Conservation (phyloP, 2,329 filamentous ascomycete species). For the Septoria petroselini region DNA sequence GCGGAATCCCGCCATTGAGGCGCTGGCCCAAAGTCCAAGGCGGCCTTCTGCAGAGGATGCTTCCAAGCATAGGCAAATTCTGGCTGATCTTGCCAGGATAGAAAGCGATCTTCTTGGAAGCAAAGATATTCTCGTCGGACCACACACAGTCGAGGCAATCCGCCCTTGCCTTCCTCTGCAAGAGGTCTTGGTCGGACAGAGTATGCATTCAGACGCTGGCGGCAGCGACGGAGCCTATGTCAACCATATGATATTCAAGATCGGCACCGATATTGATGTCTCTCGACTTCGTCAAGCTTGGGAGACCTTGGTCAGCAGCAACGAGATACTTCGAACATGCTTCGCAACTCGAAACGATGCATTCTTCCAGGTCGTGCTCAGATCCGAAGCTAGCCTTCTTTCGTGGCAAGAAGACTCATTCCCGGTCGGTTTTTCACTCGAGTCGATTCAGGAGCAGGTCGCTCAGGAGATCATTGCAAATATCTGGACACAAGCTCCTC, state of each 20-base stretch:
- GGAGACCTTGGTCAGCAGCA: slow-evolving; percentile 9
- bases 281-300: slow-evolving; percentile 10
- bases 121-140: background rate
- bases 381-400: background rate
- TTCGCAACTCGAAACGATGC: slow-evolving; percentile 11
- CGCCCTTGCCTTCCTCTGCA: slow-evolving; percentile 18
- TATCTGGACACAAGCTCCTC: slow-evolving; percentile 6
- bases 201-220: slow-evolving; percentile 11
- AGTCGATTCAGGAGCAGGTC: slow-evolving; percentile 4
- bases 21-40: slow-evolving; percentile 11
- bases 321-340: slow-evolving; percentile 18
- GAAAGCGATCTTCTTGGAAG: slow-evolving; percentile 3
- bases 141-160: slow-evolving; percentile 4
- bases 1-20: slow-evolving; percentile 20
- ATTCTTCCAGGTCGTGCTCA: slow-evolving; percentile 19
- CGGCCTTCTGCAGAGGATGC: background rate
- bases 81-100: background rate
- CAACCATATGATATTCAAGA: slow-evolving; percentile 15
- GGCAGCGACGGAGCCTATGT: slow-evolving; percentile 17
- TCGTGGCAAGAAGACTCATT: background rate
- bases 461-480: slow-evolving; percentile 10
- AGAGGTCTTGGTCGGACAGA: slow-evolving; percentile 14
- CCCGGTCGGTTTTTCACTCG: background rate
- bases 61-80: background rate
- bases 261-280: slow-evolving; percentile 8